Evolutionary conservation across 768 basidiomycete genomes (phyloP).

Genomic region (Mycena rosella): DNA sequence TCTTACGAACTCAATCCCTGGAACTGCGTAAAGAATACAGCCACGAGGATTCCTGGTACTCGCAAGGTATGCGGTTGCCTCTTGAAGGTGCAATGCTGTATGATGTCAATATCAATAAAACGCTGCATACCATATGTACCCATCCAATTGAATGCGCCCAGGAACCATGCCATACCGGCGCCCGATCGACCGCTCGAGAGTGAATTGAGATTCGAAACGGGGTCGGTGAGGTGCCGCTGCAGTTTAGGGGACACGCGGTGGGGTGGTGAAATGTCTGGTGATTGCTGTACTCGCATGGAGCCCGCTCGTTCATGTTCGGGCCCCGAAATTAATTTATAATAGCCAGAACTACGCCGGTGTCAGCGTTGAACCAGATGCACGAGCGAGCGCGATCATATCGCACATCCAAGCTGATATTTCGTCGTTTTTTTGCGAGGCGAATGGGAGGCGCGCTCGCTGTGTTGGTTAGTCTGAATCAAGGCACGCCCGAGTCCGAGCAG

Average conservation of each 20-base stretch:
- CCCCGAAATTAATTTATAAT: constrained; percentile 8
- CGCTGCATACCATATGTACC: too few species aligned
- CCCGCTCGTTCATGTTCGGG: not conserved
- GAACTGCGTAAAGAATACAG: not conserved
- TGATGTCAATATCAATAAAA: too few species aligned
- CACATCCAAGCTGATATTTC: not conserved
- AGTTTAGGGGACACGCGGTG: not conserved
- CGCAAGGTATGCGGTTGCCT: too few species aligned
- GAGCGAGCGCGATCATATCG: constrained; percentile 1
- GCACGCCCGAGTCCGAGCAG: not conserved
- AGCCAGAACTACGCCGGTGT: not conserved
- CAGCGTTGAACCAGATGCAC: not conserved
- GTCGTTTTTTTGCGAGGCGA: not conserved
- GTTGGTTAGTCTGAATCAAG: constrained; percentile 5
- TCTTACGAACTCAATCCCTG: not conserved
- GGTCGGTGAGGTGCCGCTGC: not conserved
- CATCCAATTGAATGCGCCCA: not conserved
- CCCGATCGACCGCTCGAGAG: constrained; percentile 2
- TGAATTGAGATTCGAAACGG: not conserved
- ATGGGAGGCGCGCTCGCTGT: not conserved
- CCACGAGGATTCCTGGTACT: not conserved
- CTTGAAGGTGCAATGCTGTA: too few species aligned
- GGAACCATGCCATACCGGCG: not conserved
- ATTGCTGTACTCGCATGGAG: not conserved
- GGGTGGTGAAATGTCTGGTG: not conserved